Percentiles rank a stretch among this genome's conserved stretches.
Conservation (phyloP, 1,284 basidiomycete species). For the Rhodotorula sp. region DNA sequence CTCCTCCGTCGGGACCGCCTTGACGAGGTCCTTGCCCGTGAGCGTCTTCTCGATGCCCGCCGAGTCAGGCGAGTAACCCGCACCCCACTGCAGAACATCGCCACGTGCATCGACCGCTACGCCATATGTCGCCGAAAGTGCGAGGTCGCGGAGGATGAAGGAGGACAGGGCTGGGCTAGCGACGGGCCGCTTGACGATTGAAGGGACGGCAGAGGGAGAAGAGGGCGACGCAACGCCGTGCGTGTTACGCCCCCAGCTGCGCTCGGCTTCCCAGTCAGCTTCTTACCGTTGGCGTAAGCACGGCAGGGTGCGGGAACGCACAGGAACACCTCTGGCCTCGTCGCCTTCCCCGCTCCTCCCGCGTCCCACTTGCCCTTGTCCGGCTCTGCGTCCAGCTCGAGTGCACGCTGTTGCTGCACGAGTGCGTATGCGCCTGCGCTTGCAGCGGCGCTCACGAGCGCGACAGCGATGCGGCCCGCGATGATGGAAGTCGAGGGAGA, state of each 20-base stretch:
- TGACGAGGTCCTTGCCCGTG: slow-evolving; percentile 72
- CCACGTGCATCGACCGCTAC: slow-evolving; percentile 77
- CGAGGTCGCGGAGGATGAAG: slow-evolving; percentile 70
- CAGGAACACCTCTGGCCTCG: slow-evolving; percentile 13
- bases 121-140: slow-evolving; percentile 69
- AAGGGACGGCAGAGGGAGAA: slow-evolving; percentile 4
- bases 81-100: slow-evolving; percentile 87
- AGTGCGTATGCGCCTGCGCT: background rate
- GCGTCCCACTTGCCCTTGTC: slow-evolving; percentile 4
- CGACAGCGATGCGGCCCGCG: background rate
- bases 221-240: slow-evolving; percentile 38
- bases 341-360: background rate
- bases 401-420: background rate
- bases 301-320: background rate
- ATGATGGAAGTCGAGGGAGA: background rate
- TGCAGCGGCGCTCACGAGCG: background rate
- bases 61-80: slow-evolving; percentile 56
- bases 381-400: slow-evolving; percentile 7
- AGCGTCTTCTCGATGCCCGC: slow-evolving; percentile 59
- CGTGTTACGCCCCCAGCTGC: slow-evolving; percentile 39
- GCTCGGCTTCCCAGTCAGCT: background rate
- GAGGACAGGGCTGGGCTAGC: slow-evolving; percentile 23
- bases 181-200: slow-evolving; percentile 41
- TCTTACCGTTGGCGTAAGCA: no score
- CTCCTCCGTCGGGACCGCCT: slow-evolving; percentile 59